These are phyloP conservation scores for Backusella morwellensis DNA, from an alignment of 192 early-diverging fungal genomes.

Conservation along the genomic window DNA sequence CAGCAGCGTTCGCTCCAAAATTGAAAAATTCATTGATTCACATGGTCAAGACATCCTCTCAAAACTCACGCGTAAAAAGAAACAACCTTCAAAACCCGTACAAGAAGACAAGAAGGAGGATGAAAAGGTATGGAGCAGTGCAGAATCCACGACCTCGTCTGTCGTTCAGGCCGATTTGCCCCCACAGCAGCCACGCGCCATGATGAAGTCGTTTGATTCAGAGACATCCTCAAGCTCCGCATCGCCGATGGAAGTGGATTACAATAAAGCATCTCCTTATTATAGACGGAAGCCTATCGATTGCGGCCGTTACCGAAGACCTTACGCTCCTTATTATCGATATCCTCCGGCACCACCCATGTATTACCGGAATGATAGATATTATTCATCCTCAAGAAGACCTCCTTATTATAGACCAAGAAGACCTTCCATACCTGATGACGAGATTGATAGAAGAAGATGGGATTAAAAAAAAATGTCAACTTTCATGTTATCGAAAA, in stretches of 20 bases:
- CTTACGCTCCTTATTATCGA: neutral
- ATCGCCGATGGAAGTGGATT: neutral
- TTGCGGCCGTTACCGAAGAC: neutral
- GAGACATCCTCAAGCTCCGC: neutral
- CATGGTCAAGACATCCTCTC: slow-evolving; percentile 29
- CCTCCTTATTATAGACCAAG: neutral
- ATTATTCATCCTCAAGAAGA: neutral
- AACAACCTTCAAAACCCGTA: neutral
- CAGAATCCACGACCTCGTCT: neutral
- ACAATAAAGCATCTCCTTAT: neutral
- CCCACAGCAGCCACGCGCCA: neutral
- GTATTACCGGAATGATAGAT: neutral
- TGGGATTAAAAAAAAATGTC: neutral
- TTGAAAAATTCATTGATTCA: slow-evolving; percentile 45
- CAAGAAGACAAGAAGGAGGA: too few species aligned
- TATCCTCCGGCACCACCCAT: neutral
- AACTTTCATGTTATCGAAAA: too few species aligned
- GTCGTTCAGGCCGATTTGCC: neutral
- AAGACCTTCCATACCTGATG: neutral
- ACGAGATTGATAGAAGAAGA: neutral
- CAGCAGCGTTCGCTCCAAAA: slow-evolving; percentile 42
- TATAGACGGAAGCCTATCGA: neutral
- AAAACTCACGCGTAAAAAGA: slow-evolving; percentile 25
- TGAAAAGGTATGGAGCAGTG: neutral
- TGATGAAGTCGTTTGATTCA: neutral